Evolutionary conservation across 495 filamentous ascomycete species (phyloP), one percentile per base, ranked within the genome.

Genomic region (Lepidopterella palustris): DNA sequence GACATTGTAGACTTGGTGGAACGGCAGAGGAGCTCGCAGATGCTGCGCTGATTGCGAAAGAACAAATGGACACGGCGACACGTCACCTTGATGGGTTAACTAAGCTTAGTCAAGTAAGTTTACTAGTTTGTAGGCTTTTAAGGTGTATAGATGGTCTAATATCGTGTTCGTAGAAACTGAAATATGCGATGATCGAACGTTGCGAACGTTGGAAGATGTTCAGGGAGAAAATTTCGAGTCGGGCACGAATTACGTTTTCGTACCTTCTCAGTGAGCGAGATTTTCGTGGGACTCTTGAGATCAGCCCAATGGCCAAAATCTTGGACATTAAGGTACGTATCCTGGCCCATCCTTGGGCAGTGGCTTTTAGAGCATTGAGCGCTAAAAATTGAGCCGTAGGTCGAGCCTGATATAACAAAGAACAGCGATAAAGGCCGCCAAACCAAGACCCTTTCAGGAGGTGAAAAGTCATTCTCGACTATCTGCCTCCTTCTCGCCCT

Each of bases 391-490:
- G n/a, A n/a, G n/a, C n/a, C n/a, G n/a, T 42, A 84, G 81, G 80
- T 87, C 53, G 82, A 87, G 65, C 95, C 89, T 31, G 95, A 96
- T 71, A 86, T 84, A 70, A 91, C 84, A 10, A 76, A 72, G 49
- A 82, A 79, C 63, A 78, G 74, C 57, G 82, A 79, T 49, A 76
- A 78, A 28, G 92, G 87, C 21, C 82, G 92, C 29, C 85, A 86
- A 62, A 90, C 93, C 45, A 95, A 88, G 74, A 96, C 92, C 3
- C 78, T 99, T 8, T 95, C 89, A 5, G 93, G 93, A 48, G 93
- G 93, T 39, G 93, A 99, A 73, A 97, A 97, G 70, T 96, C 90
- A 0, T 99, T 97, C 75, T 95, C 92, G 0, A 93, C 91, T 11
- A 92, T 97, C 57, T 99, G 93, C 71, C 78, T 99, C 54, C 76